These are phyloP conservation scores for Alternaria ventricosa DNA, from an alignment of 2,329 filamentous ascomycete genomes.

Conservation along the genomic window DNA sequence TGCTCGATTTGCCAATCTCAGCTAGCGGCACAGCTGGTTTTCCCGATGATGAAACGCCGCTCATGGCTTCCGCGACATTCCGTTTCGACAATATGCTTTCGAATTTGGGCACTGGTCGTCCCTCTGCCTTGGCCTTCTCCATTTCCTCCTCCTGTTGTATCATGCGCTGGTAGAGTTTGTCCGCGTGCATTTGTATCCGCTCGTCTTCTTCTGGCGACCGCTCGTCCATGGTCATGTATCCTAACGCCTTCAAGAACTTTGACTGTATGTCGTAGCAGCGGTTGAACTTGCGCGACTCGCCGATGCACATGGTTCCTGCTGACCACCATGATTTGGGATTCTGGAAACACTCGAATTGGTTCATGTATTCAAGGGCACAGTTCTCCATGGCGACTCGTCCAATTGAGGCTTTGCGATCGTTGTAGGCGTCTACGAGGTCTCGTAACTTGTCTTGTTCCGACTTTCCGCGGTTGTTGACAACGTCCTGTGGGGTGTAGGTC, in stretches of 20 bases:
- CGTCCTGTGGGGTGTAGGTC: constrained; percentile 76
- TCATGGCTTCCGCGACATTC: constrained; percentile 38
- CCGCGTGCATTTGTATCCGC: constrained; percentile 90
- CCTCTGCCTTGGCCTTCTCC: constrained; percentile 70
- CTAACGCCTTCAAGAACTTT: constrained; percentile 88
- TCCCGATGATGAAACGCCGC: constrained; percentile 19
- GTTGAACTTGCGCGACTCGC: constrained; percentile 78
- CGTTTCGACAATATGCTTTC: constrained; percentile 59
- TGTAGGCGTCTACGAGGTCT: constrained; percentile 82
- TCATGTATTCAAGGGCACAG: constrained; percentile 85
- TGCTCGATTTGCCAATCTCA: neutral
- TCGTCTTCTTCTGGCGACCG: constrained; percentile 76
- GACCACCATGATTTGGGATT: constrained; percentile 68
- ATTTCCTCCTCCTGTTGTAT: constrained; percentile 78
- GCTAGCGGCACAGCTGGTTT: constrained; percentile 8
- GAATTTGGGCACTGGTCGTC: constrained; percentile 62
- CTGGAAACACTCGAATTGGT: constrained; percentile 82
- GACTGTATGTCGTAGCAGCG: constrained; percentile 89
- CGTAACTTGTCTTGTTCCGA: constrained; percentile 80
- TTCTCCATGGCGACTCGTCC: constrained; percentile 88
- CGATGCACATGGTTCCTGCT: constrained; percentile 78
- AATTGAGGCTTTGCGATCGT: constrained; percentile 79
- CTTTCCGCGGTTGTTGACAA: constrained; percentile 72
- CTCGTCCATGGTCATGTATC: constrained; percentile 76
- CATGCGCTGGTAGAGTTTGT: constrained; percentile 88